A percentile compares a stretch with the other conserved stretches of the same genome.
These are phyloP conservation scores for Avena sativa DNA, from an alignment of 176 grass and related monocot genomes.

Conservation along the genomic window DNA sequence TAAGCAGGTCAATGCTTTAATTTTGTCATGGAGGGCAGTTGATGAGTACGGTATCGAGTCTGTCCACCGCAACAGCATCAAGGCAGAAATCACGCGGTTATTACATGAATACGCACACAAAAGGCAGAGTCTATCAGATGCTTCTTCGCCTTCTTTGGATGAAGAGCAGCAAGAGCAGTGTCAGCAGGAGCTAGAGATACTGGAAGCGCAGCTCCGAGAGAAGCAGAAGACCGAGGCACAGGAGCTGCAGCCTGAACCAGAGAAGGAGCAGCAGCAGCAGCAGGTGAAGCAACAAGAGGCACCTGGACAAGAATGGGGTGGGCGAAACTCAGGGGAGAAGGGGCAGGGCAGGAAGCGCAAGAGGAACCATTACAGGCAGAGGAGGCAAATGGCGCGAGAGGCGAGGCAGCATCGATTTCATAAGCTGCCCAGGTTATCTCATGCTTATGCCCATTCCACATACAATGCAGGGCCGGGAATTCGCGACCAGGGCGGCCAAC, in stretches of 20 bases:
- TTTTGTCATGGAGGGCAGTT: constrained; percentile 42
- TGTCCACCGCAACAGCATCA: constrained; percentile 31
- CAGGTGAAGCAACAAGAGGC: background rate
- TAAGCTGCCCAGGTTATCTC: background rate
- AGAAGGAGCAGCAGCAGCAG: too few relatives aligned
- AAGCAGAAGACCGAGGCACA: background rate
- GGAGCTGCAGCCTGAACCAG: background rate
- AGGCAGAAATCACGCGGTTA: constrained; percentile 49
- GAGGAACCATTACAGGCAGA: background rate
- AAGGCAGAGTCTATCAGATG: constrained; percentile 18
- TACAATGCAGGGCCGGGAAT: background rate
- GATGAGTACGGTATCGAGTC: constrained; percentile 29
- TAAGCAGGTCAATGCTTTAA: constrained; percentile 47
- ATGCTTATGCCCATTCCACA: background rate
- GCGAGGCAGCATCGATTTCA: background rate
- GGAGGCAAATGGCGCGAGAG: background rate
- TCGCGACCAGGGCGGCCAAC: background rate
- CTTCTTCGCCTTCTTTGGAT: constrained; percentile 1
- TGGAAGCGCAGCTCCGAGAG: background rate
- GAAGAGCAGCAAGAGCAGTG: constrained; percentile 2
- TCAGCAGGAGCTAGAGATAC: background rate
- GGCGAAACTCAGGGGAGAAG: background rate
- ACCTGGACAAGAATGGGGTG: background rate
- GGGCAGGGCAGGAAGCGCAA: background rate
- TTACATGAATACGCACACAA: constrained; percentile 47